Conservation (phyloP, 441 rosid genomes). For the Syzygium syzygioides region DNA sequence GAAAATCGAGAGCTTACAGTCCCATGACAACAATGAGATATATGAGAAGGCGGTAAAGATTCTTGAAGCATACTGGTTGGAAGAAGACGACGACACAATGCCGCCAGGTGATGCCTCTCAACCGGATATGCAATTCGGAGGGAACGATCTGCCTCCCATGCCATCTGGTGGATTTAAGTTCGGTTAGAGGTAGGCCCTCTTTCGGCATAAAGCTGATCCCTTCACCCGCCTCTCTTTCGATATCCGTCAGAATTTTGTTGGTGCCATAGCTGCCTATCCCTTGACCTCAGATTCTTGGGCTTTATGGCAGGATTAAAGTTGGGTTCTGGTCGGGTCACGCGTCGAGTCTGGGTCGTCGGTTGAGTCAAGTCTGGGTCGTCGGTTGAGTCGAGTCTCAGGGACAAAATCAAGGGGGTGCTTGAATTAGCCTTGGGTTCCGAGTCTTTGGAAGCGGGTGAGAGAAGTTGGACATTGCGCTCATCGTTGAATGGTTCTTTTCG, state of each 20-base stretch:
- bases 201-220: background rate
- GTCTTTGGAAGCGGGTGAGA: background rate
- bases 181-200: slow-evolving; percentile 45
- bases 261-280: slow-evolving; percentile 2
- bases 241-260: background rate
- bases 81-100: slow-evolving; percentile 67
- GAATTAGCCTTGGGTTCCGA: background rate
- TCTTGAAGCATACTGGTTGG: slow-evolving; percentile 82
- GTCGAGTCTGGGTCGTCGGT: background rate
- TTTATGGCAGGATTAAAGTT: background rate
- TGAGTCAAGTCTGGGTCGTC: background rate
- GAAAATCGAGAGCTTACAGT: slow-evolving; percentile 11
- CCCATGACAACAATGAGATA: slow-evolving; percentile 12
- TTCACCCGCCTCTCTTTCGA: background rate
- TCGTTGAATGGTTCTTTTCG: background rate
- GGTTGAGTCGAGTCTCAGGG: background rate
- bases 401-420: background rate
- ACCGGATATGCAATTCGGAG: slow-evolving; percentile 60
- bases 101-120: slow-evolving; percentile 58
- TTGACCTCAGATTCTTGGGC: background rate
- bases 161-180: slow-evolving; percentile 87
- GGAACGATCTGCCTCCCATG: slow-evolving; percentile 35
- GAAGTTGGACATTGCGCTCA: background rate
- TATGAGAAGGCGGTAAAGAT: slow-evolving; percentile 52
- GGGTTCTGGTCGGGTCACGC: background rate